These are phyloP conservation scores for Cutaneotrichosporon dermatis DNA, from an alignment of 1,284 basidiomycete species.

Conservation along the genomic window DNA sequence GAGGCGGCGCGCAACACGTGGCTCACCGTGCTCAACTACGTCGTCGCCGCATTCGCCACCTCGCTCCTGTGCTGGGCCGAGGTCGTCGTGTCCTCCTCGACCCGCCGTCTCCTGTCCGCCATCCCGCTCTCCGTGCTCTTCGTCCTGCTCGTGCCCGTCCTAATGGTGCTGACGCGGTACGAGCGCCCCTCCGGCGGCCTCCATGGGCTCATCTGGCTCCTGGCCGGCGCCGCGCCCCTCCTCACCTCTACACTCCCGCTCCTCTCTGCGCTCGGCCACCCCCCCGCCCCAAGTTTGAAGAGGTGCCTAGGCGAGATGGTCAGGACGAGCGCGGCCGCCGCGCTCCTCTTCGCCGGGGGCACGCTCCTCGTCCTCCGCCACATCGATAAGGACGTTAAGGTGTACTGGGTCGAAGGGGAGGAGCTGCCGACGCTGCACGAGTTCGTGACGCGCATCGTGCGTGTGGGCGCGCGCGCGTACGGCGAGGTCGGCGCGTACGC, in stretches of 20 bases:
- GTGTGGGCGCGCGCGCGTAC: background rate
- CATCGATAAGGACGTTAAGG: background rate
- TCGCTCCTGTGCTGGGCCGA: background rate
- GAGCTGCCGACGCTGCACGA: background rate
- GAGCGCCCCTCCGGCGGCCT: background rate
- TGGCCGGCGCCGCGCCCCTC: background rate
- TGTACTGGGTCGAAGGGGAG: background rate
- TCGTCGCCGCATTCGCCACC: background rate
- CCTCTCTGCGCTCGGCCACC: background rate
- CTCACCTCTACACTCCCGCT: background rate
- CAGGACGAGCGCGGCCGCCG: background rate
- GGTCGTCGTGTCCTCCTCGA: background rate
- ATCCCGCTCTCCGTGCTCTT: background rate
- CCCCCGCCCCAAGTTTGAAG: background rate
- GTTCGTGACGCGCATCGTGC: background rate
- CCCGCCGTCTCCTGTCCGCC: background rate
- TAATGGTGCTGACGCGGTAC: background rate
- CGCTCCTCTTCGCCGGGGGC: background rate
- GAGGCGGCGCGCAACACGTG: background rate
- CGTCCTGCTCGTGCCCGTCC: background rate
- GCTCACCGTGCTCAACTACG: constrained; percentile 1
- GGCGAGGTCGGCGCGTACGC: background rate
- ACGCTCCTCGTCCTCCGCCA: background rate
- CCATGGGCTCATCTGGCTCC: background rate
- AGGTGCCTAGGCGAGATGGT: background rate